Percentiles rank a stretch among this genome's conserved stretches.
Evolutionary conservation across 805 yeast genomes (phyloP).

Genomic region (Starmera dryadoides): DNA sequence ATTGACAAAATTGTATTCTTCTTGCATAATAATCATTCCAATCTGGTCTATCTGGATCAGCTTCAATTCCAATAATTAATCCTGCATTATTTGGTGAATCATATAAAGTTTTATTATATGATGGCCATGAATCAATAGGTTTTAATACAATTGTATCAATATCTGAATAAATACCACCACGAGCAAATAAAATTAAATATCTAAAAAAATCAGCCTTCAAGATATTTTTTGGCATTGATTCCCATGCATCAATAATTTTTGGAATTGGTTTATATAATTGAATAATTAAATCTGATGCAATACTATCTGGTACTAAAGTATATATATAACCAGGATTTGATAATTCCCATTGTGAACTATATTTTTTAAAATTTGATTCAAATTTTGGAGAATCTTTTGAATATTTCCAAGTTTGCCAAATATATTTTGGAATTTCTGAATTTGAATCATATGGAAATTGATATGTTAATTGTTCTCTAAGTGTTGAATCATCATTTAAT

Average conservation of each 20-base stretch:
- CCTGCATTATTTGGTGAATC: conserved; percentile 43
- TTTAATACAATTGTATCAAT: conserved; percentile 78
- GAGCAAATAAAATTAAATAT: conserved; percentile 75
- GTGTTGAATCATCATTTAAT: conserved; percentile 9
- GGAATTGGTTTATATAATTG: conserved; percentile 68
- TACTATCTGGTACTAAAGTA: conserved; percentile 64
- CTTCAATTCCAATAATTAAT: conserved; percentile 84
- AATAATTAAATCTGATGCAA: conserved; percentile 46
- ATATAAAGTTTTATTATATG: conserved; percentile 28
- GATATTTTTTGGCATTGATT: conserved; percentile 69
- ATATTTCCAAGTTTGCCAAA: conserved; percentile 95
- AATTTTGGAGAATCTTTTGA: conserved; percentile 48
- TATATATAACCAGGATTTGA: conserved; percentile 61
- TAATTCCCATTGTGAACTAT: conserved; percentile 56
- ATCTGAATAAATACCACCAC: conserved; percentile 92
- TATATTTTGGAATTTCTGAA: conserved; percentile 61
- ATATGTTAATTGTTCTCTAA: conserved; percentile 55
- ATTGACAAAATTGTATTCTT: conserved; percentile 90
- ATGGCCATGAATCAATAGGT: conserved; percentile 71
- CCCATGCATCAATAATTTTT: conserved; percentile 67
- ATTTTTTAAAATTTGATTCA: conserved; percentile 42
- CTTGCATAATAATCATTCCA: conserved; percentile 94
- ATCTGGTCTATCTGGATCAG: conserved; percentile 93
- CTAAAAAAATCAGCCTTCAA: conserved; percentile 92
- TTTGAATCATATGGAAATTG: conserved; percentile 70